Conservation (phyloP, 2,329 filamentous ascomycete species). For the Colletotrichum lindemuthianum region DNA sequence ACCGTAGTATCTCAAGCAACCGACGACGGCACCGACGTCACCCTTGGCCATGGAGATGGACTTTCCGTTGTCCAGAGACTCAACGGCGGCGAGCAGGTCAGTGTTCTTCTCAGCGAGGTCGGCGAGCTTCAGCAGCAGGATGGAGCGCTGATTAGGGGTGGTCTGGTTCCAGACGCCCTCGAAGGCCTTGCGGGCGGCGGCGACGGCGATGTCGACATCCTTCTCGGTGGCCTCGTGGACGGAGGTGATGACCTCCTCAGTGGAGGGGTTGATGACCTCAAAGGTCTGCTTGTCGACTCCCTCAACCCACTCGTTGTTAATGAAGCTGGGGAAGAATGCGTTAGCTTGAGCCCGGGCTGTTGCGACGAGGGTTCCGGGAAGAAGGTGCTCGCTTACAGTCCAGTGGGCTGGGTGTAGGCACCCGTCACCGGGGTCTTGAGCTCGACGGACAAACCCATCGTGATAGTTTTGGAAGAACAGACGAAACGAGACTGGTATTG, state of each 20-base stretch:
- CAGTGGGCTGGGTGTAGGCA: conserved; percentile 67
- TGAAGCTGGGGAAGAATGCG: conserved; percentile 70
- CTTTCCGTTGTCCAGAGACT: conserved; percentile 91
- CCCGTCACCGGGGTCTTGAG: conserved; percentile 76
- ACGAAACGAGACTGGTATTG: conserved; percentile 21
- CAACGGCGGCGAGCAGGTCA: conserved; percentile 81
- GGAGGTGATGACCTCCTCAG: conserved; percentile 84
- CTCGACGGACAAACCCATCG: conserved; percentile 63
- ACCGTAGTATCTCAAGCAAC: conserved; percentile 74
- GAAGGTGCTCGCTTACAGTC: conserved; percentile 60
- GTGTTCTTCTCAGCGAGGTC: conserved; percentile 82
- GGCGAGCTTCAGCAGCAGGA: conserved; percentile 78
- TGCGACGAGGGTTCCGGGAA: background rate
- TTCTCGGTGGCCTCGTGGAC: conserved; percentile 90
- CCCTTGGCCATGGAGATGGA: conserved; percentile 79
- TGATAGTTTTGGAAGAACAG: conserved; percentile 21
- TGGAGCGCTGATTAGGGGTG: conserved; percentile 77
- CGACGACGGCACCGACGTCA: conserved; percentile 75
- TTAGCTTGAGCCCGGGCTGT: background rate
- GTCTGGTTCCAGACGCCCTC: conserved; percentile 75
- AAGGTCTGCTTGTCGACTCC: conserved; percentile 88
- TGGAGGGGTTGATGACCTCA: conserved; percentile 89
- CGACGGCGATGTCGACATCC: conserved; percentile 83
- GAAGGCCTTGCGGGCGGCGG: conserved; percentile 87
- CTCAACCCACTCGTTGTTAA: conserved; percentile 92